These are phyloP conservation scores for Rosa persica DNA, from an alignment of 306 rosid genomes.

Conservation along the genomic window DNA sequence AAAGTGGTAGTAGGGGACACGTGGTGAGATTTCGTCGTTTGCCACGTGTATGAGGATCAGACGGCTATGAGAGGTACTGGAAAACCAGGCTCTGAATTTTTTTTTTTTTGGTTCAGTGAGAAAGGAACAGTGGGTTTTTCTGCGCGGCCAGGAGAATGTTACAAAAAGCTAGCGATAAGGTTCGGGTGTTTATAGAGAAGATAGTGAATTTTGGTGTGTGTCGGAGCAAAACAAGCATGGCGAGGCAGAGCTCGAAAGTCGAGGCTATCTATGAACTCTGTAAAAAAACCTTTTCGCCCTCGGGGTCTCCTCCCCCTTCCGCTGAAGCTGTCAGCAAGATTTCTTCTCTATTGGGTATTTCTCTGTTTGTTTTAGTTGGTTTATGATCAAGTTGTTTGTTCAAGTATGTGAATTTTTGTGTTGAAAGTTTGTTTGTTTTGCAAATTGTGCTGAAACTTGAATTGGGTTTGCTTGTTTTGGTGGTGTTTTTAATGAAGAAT, in stretches of 20 bases:
- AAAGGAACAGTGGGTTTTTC: not conserved
- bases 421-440: not conserved
- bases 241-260: slow-evolving; percentile 49
- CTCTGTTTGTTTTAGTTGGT: slow-evolving; percentile 2
- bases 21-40: not conserved
- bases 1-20: not conserved
- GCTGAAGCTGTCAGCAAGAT: slow-evolving; percentile 52
- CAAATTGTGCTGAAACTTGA: not conserved
- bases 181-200: slow-evolving; percentile 26
- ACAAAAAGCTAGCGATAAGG: slow-evolving; percentile 45
- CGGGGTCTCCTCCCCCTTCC: slow-evolving; percentile 44
- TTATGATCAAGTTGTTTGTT: not conserved
- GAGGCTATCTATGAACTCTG: slow-evolving; percentile 75
- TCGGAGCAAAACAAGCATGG: slow-evolving; percentile 50
- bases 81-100: not conserved
- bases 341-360: slow-evolving; percentile 66
- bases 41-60: not conserved
- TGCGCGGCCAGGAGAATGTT: slow-evolving; percentile 22
- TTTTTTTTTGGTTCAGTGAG: not conserved
- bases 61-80: not conserved
- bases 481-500: not conserved
- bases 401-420: not conserved
- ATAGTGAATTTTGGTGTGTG: slow-evolving; percentile 34
- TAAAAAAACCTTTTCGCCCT: slow-evolving; percentile 50
- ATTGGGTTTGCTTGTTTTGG: slow-evolving; percentile 8